These are phyloP conservation scores for Lentinula sp. DNA, from an alignment of 768 basidiomycete genomes.

Conservation along the genomic window DNA sequence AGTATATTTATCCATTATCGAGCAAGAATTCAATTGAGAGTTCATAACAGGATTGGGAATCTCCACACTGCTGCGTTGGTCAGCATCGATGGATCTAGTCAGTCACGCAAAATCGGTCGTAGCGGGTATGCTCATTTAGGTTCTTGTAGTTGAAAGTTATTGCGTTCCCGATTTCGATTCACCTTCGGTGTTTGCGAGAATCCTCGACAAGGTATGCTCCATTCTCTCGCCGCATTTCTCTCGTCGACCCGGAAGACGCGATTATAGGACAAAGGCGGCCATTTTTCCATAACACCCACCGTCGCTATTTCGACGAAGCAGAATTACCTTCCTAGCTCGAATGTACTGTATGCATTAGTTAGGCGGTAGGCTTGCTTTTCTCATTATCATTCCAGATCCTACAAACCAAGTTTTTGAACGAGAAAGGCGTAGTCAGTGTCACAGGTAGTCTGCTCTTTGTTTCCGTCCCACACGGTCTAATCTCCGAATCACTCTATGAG, in stretches of 20 bases:
- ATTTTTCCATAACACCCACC: constrained; percentile 82
- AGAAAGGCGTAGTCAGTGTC: constrained; percentile 78
- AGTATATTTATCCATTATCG: constrained; percentile 16
- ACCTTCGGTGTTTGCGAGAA: constrained; percentile 86
- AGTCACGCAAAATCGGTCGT: constrained; percentile 11
- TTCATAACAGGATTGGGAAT: constrained; percentile 63
- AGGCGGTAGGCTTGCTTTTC: constrained; percentile 15
- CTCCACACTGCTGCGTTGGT: constrained; percentile 78
- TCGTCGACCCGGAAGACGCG: neutral
- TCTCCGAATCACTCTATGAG: constrained; percentile 23
- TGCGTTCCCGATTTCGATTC: constrained; percentile 94
- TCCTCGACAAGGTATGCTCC: constrained; percentile 71
- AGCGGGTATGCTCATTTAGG: neutral
- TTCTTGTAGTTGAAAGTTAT: constrained; percentile 75
- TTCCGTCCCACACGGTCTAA: neutral
- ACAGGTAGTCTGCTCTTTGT: constrained; percentile 46
- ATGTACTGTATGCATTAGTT: constrained; percentile 36
- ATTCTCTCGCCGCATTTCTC: neutral
- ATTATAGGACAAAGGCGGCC: constrained; percentile 56
- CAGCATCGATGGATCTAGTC: constrained; percentile 79
- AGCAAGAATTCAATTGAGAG: neutral
- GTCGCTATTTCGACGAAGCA: constrained; percentile 71
- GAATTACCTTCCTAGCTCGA: constrained; percentile 77
- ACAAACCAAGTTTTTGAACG: constrained; percentile 89
- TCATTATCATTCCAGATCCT: constrained; percentile 47